These are phyloP conservation scores for Zygosaccharomyces siamensis DNA, from an alignment of 805 yeast genomes.

Conservation along the genomic window DNA sequence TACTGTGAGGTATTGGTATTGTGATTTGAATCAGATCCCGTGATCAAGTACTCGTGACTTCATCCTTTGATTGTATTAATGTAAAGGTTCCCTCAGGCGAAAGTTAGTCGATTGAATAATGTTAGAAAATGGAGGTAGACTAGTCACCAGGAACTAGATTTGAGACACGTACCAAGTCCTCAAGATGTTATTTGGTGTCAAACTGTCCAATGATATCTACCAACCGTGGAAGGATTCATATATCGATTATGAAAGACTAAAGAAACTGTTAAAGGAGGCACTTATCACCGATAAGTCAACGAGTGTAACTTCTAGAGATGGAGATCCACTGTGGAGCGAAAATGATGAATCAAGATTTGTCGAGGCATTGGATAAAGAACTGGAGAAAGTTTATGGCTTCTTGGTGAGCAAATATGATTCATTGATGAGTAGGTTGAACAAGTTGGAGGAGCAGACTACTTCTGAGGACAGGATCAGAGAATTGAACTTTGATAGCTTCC, in stretches of 20 bases:
- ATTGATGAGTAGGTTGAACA: slow-evolving; percentile 58
- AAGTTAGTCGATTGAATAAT: neutral
- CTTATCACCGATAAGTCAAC: slow-evolving; percentile 35
- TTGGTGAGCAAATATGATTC: slow-evolving; percentile 64
- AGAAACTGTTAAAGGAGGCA: slow-evolving; percentile 65
- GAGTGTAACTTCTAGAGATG: neutral
- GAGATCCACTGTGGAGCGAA: slow-evolving; percentile 54
- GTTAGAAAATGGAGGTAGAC: too few species aligned
- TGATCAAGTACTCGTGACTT: neutral
- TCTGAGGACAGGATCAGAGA: slow-evolving; percentile 33
- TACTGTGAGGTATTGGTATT: neutral
- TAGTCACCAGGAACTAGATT: neutral
- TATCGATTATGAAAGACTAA: slow-evolving; percentile 59
- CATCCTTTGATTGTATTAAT: neutral
- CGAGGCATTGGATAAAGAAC: slow-evolving; percentile 56
- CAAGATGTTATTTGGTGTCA: slow-evolving; percentile 79
- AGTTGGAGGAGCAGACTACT: slow-evolving; percentile 57
- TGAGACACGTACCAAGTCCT: slow-evolving; percentile 33
- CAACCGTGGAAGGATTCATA: slow-evolving; percentile 83
- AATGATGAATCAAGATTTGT: slow-evolving; percentile 70
- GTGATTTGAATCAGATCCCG: neutral
- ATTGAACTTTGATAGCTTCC: slow-evolving; percentile 60
- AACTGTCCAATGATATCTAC: slow-evolving; percentile 73
- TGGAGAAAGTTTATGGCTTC: slow-evolving; percentile 73
- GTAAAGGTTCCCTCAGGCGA: neutral